Evolutionary conservation across 2,329 filamentous ascomycete species (phyloP).

Genomic region (Neonectria ditissima): DNA sequence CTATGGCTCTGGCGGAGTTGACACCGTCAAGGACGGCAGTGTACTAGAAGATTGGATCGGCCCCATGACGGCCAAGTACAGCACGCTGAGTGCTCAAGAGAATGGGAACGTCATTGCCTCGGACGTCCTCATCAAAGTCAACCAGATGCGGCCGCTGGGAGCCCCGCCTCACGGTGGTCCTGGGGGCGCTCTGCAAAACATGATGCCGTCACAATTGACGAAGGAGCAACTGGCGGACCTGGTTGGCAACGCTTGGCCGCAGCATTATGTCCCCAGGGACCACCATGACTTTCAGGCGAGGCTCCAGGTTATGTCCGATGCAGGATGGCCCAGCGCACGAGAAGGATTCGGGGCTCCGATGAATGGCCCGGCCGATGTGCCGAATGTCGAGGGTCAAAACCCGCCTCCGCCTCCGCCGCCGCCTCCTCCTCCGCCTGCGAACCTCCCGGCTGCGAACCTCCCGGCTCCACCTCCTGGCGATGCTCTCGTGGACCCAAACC

Average conservation of each 20-base stretch:
- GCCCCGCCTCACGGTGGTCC: slow-evolving; percentile 15
- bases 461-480: not conserved
- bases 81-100: not conserved
- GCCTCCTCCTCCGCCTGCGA: not conserved
- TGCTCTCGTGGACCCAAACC: too few species aligned
- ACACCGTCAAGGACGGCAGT: slow-evolving; percentile 37
- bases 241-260: not conserved
- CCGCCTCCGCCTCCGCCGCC: not conserved
- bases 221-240: not conserved
- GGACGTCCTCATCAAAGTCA: not conserved
- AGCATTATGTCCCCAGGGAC: not conserved
- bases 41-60: slow-evolving; percentile 41
- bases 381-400: not conserved
- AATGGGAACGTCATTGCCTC: not conserved
- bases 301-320: not conserved
- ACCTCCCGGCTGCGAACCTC: not conserved
- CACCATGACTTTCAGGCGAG: not conserved
- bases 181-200: not conserved
- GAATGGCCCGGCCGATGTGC: not conserved
- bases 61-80: slow-evolving; percentile 34
- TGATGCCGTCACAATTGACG: slow-evolving; percentile 1
- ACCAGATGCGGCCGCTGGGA: slow-evolving; percentile 5
- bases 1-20: slow-evolving; percentile 43
- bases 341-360: not conserved
- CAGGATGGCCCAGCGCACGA: not conserved